Percentiles rank a stretch among this genome's conserved stretches.
Conservation (phyloP, 495 filamentous ascomycete genomes). For the Cetradonia linearis region DNA sequence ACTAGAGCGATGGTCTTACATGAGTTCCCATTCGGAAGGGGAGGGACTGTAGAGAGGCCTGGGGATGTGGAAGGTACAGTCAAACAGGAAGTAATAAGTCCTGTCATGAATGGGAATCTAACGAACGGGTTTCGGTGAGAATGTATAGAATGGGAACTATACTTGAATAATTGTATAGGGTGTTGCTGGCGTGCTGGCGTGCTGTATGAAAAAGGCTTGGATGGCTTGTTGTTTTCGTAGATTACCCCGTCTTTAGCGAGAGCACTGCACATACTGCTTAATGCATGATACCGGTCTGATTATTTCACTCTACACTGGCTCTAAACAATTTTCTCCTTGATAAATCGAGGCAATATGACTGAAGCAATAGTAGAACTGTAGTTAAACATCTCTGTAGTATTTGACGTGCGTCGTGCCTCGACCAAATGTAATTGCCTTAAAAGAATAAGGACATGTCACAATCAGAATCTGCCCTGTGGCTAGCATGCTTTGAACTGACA, state of each 20-base stretch:
- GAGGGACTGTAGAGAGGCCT: conserved; percentile 12
- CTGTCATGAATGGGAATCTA: conserved; percentile 15
- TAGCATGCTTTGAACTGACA: background rate
- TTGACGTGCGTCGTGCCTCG: background rate
- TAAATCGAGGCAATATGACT: background rate
- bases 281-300: background rate
- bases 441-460: background rate
- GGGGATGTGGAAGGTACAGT: conserved; percentile 11
- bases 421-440: background rate
- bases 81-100: conserved; percentile 15
- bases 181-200: background rate
- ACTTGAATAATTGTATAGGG: background rate
- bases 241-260: background rate
- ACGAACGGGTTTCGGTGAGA: conserved; percentile 15
- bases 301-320: background rate
- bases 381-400: background rate
- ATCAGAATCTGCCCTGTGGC: background rate
- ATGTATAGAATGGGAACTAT: background rate
- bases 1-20: conserved; percentile 24
- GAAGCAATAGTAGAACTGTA: background rate
- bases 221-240: conserved; percentile 12
- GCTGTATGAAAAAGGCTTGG: conserved; percentile 4
- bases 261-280: conserved; percentile 13
- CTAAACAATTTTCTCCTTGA: too few species aligned
- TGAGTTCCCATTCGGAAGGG: conserved; percentile 17